These are phyloP conservation scores for Globisporangium paddicum DNA, from an alignment of 352 stramenopile genomes.

Conservation along the genomic window DNA sequence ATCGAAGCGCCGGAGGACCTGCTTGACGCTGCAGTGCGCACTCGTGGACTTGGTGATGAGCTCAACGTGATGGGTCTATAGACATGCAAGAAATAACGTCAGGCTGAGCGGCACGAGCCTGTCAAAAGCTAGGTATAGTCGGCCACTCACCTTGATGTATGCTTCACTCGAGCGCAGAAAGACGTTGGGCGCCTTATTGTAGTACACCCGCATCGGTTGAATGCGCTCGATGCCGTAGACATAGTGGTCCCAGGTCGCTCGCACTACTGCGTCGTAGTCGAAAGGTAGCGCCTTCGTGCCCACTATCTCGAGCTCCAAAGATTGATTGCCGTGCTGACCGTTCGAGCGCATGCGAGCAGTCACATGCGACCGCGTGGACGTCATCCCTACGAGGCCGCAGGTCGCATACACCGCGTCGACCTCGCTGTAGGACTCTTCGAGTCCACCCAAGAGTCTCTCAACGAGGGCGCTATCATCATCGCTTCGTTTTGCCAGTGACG, in stretches of 20 bases:
- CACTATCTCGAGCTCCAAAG: conserved; percentile 1
- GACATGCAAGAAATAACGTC: not conserved
- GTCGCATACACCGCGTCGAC: conserved; percentile 27
- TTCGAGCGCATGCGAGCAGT: conserved; percentile 20
- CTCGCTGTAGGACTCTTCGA: conserved; percentile 25
- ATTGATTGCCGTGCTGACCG: not conserved
- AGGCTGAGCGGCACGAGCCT: no score
- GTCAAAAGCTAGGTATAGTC: no score
- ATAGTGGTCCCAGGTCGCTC: conserved; percentile 3
- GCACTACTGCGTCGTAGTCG: not conserved
- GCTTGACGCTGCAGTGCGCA: no score
- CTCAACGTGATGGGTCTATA: conserved; percentile 14
- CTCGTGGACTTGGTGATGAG: conserved; percentile 36
- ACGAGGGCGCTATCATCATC: conserved; percentile 24
- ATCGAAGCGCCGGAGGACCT: no score
- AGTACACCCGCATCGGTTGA: conserved; percentile 14
- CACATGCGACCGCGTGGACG: conserved; percentile 11
- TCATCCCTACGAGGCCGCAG: conserved; percentile 15
- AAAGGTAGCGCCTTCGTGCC: conserved; percentile 9
- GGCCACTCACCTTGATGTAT: not conserved
- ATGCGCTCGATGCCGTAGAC: not conserved
- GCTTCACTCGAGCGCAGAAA: not conserved
- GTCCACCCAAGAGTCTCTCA: conserved; percentile 24
- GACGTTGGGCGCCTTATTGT: not conserved
- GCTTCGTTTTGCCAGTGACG: not conserved